phyloP scores from a whole-genome alignment of 495 filamentous ascomycete species.

The Parathielavia appendiculata region DNA sequence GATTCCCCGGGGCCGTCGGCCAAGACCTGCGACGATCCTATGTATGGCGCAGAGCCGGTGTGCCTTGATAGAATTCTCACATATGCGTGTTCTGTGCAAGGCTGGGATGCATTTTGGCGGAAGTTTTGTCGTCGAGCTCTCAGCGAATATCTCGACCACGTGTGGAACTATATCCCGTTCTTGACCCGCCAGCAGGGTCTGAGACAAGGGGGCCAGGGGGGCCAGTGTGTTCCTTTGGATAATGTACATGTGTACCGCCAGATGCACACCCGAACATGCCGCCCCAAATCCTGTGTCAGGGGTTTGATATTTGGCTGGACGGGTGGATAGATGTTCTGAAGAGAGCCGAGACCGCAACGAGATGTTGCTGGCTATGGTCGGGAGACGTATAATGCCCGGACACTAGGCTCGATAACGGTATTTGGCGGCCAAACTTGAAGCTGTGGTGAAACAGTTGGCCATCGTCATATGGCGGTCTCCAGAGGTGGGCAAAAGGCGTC shows the following conservation, averaged over 20 bases:
- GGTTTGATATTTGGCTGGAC: too few relatives aligned
- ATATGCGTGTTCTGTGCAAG: neutral
- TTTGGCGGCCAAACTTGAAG: constrained; percentile 9
- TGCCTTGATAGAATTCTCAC: too few relatives aligned
- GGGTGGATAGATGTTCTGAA: too few relatives aligned
- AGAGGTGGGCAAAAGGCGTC: neutral
- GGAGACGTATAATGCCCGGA: neutral
- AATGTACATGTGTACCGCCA: neutral
- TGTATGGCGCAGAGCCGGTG: too few relatives aligned
- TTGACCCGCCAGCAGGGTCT: neutral
- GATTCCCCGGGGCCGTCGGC: too few relatives aligned
- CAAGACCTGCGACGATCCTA: too few relatives aligned
- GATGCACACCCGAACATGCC: too few relatives aligned
- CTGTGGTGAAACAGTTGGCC: constrained; percentile 18
- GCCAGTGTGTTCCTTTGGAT: neutral
- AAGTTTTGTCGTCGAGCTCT: constrained; percentile 1
- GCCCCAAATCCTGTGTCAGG: too few relatives aligned
- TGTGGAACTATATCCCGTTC: constrained; percentile 1
- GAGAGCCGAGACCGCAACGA: neutral
- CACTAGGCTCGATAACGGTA: neutral
- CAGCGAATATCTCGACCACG: constrained; percentile 15
- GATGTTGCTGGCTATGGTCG: neutral
- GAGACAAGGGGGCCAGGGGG: neutral
- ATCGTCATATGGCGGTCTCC: constrained; percentile 13
- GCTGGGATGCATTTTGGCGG: neutral